Evolutionary conservation across 305 asterid genomes (phyloP).

Genomic region (Fraxinus ornus): DNA sequence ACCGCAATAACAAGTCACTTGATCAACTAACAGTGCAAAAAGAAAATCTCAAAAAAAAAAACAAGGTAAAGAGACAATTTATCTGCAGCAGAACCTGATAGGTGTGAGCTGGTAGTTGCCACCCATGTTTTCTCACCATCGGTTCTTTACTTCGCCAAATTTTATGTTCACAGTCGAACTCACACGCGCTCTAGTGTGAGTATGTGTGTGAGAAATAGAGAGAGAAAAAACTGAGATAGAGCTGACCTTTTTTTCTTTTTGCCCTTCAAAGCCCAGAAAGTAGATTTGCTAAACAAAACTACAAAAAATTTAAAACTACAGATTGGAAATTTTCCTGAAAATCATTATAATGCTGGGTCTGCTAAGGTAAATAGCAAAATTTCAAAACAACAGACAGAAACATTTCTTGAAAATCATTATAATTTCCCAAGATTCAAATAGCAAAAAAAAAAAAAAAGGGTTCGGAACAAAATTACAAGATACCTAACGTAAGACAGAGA

Average conservation of each 20-base stretch:
- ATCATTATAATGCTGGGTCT: neutral
- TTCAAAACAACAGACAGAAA: neutral
- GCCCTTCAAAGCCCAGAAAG: constrained; percentile 29
- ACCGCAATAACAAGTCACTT: constrained; percentile 19
- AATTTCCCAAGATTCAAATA: neutral
- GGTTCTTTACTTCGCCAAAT: constrained; percentile 30
- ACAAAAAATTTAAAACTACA: neutral
- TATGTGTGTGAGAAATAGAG: neutral
- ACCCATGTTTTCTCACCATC: constrained; percentile 98
- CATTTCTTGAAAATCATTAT: neutral
- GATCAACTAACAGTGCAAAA: constrained; percentile 2
- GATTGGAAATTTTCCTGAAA: neutral
- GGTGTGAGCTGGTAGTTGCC: constrained; percentile 96
- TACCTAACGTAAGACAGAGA: neutral
- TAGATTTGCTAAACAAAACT: neutral
- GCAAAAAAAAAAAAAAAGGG: neutral
- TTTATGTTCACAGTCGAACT: neutral
- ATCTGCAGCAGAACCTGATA: constrained; percentile 61
- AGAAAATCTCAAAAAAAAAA: neutral
- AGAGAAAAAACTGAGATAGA: neutral
- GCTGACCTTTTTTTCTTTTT: neutral
- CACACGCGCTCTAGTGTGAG: neutral
- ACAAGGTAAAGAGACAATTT: neutral
- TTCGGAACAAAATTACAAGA: neutral
- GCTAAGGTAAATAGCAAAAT: neutral